Evolutionary conservation across 306 rosid genomes (phyloP).

Genomic region (Adenanthera pavonina): DNA sequence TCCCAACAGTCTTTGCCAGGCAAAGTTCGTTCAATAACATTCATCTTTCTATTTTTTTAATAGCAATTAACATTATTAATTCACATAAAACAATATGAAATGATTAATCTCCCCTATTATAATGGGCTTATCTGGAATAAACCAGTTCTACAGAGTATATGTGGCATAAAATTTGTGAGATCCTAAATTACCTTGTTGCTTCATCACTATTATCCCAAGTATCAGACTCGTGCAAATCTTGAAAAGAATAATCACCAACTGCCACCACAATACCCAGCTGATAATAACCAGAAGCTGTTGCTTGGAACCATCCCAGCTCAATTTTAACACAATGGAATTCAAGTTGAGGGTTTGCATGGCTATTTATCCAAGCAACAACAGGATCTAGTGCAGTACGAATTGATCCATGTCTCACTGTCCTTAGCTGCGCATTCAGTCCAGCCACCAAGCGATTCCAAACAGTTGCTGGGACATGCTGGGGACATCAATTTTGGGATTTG

Average conservation of each 20-base stretch:
- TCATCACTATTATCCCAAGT: slow-evolving; percentile 57
- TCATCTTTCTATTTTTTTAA: slow-evolving; percentile 22
- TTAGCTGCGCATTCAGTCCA: slow-evolving; percentile 95
- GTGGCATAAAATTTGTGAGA: slow-evolving; percentile 24
- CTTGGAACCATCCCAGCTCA: slow-evolving; percentile 99
- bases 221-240: slow-evolving; percentile 60
- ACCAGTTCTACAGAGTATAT: slow-evolving; percentile 17
- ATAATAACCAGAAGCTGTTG: slow-evolving; percentile 98
- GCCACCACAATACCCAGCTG: slow-evolving; percentile 94
- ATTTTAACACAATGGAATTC: slow-evolving; percentile 91
- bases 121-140: slow-evolving; percentile 27
- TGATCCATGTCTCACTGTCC: slow-evolving; percentile 88
- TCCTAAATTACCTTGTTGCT: slow-evolving; percentile 56
- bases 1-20: slow-evolving; percentile 23
- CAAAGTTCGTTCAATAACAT: slow-evolving; percentile 12
- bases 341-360: slow-evolving; percentile 96
- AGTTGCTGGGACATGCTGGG: slow-evolving; percentile 94
- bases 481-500: slow-evolving; percentile 33
- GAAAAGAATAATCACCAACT: slow-evolving; percentile 77
- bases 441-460: slow-evolving; percentile 96
- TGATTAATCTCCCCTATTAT: slow-evolving; percentile 19
- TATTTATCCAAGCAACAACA: slow-evolving; percentile 82
- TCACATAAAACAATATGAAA: slow-evolving; percentile 19
- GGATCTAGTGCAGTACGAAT: slow-evolving; percentile 79
- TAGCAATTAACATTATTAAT: slow-evolving; percentile 28